Base-by-base conservation (phyloP, 108 stramenopile species). In the Cyclostephanos tholiformis region DNA sequence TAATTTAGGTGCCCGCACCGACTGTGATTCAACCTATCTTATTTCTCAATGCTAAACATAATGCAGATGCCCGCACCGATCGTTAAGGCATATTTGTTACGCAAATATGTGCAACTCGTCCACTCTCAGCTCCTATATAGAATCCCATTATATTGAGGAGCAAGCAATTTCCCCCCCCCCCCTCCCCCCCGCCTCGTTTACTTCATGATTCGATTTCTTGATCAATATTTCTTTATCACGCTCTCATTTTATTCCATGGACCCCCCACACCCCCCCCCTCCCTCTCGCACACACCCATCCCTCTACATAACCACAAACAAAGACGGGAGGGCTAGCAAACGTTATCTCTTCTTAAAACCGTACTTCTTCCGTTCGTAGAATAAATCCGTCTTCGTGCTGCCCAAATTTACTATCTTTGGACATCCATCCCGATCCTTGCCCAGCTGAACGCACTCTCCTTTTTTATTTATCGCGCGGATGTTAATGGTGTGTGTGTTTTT, bases 341-440 rank as follows among this genome's bases (percentile, higher is more conserved):
- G 79, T 67, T 69, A 95, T 76, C 94, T 63, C 80, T 95, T 95
- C 64, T 95, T 95, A 80, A 95, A 95, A 23, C 91, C 94, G 80
- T 95, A 95, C 74, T 99, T 99, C 75, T 99, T 99, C 67, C 97
- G 75, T 74, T 98, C 98, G 74, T 99, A 99, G 80, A 98, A 99
- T 43, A 97, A 66, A 85, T 99, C 98, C 4, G 97, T 98, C 62
- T 97, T 96, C 9, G 97, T 95, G 44, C 89, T 76, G 11, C 99
- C 99, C 43, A 99, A 85, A 87, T 99, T 99, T 14, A 99, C 97
- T 58, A 99, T 94, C 80, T 99, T 98, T 0, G 99, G 99, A 86
- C 99, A 99, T 6, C 99, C 99, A 72, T 99, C 98, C 55, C 98
- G 71, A 89, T 99, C 97, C 71, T 98, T 97, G 59, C 96, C 97